phyloP scores from a whole-genome alignment of 2,329 filamentous ascomycete species.

The Pseudogymnoascus sp. region DNA sequence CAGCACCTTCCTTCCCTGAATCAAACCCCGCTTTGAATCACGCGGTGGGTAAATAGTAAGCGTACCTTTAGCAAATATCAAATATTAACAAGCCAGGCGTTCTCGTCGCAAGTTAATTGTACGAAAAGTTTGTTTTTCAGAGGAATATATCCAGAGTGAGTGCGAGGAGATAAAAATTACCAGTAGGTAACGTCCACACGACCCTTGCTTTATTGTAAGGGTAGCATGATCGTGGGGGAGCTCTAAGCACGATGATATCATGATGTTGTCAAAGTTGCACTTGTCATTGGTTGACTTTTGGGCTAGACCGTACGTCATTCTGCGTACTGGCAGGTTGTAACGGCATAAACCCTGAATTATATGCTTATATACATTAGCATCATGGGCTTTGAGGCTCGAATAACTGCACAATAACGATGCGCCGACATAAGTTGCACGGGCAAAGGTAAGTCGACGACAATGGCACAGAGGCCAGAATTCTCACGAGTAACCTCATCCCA shows the following conservation, averaged over 20 bases:
- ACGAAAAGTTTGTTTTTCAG: not conserved
- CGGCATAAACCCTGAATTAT: constrained; percentile 3
- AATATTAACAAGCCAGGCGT: not conserved
- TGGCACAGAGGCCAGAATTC: not conserved
- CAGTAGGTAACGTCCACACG: not conserved
- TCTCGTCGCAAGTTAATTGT: not conserved
- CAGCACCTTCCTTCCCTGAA: constrained; percentile 5
- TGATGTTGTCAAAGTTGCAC: constrained; percentile 5
- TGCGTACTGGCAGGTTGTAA: not conserved
- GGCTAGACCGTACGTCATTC: not conserved
- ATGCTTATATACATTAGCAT: constrained; percentile 9
- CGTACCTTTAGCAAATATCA: not conserved
- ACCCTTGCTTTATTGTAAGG: constrained; percentile 4
- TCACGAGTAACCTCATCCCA: not conserved
- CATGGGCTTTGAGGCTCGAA: not conserved
- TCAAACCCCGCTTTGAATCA: not conserved
- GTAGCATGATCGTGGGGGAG: not conserved
- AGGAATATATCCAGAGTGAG: constrained; percentile 2
- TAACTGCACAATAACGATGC: not conserved
- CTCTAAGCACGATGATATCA: constrained; percentile 7
- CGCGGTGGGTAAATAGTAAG: not conserved
- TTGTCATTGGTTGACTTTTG: not conserved
- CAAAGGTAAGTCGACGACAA: not conserved
- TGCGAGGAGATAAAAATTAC: not conserved
- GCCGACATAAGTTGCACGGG: not conserved